phyloP scores from a whole-genome alignment of 345 rosid species.

The Limnanthes douglasii region DNA sequence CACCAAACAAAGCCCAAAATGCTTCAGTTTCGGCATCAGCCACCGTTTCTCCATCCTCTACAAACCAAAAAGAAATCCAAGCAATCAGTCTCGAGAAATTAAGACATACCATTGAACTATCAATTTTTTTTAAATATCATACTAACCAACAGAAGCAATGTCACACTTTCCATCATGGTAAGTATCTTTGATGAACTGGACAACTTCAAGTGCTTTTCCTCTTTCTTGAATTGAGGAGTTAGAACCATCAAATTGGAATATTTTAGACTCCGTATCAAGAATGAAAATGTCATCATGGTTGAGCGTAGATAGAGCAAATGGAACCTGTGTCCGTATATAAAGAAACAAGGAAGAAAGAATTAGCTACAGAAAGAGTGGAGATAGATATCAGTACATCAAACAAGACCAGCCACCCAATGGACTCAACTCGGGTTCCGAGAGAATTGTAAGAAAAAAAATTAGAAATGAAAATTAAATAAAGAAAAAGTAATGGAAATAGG shows the following conservation, averaged over 20 bases:
- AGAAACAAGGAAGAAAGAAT: constrained; percentile 4
- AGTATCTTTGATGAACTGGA: constrained; percentile 87
- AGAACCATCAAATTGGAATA: constrained; percentile 93
- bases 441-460: neutral
- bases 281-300: constrained; percentile 92
- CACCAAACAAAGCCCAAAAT: constrained; percentile 96
- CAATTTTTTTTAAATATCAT: constrained; percentile 4
- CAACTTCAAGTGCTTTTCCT: constrained; percentile 96
- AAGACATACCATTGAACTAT: constrained; percentile 1
- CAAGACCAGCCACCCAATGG: no score
- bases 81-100: constrained; percentile 8
- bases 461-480: neutral
- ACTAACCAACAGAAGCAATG: constrained; percentile 88
- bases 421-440: no score
- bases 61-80: constrained; percentile 7
- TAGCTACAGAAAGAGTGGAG: constrained; percentile 1
- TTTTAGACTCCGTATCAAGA: constrained; percentile 80
- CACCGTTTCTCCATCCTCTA: constrained; percentile 97
- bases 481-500: neutral
- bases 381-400: no score
- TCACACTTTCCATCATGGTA: constrained; percentile 95
- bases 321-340: constrained; percentile 51
- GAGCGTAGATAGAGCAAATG: constrained; percentile 86
- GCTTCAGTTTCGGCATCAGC: constrained; percentile 97
- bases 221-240: constrained; percentile 96